Base-by-base conservation (phyloP, 1,284 basidiomycete genomes). In the Inonotus obliquus region DNA sequence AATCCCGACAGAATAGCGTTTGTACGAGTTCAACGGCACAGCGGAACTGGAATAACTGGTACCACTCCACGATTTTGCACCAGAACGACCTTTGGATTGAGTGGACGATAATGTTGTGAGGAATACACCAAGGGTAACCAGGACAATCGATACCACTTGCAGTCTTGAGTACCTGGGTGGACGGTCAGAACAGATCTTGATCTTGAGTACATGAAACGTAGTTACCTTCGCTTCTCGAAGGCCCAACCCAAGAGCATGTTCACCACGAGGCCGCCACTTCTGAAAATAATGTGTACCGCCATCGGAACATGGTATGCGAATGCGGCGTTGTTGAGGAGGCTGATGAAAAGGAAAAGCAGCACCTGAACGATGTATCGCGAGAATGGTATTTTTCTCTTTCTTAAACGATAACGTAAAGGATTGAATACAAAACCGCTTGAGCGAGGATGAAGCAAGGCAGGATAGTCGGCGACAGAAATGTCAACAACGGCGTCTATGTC, bases 261-360 rank as follows among this genome's bases (percentile, higher is more conserved):
- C 52, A 92, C 75, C n/a, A 90, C 81, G 69, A 93, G 74, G n/a
- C 94, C 95, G 1, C 92, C 94, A 67, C 91, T 94, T 39, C 95
- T 81, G 70, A 97, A 98, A 62, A 98, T 92, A 72, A 98, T 97
- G 73, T 98, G 95, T 1, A 98, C 89, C 0, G 92, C 77, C 84
- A 97, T 92, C 14, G 95, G 94, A 61, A 97, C 90, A 62, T 82
- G 74, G 69, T 85, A 94, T 2, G 85, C 91, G 71, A 98, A 97
- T 0, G 94, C 95, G 25, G 84, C 85, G 74, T 97, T 98, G 75
- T 98, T 98, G 68, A 98, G 77, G 60, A 88, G 71, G n/a, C 90
- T 94, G 60, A 94, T 82, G 6, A 81, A 73, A 64, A 92, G 88
- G 74, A 96, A 96, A 45, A 98, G 78, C 1, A 80, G 78, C 51